A percentile compares a stretch with the other conserved stretches of the same genome.
These are phyloP conservation scores for Xylaria sp. DNA, from an alignment of 2,329 filamentous ascomycete species.

Conservation along the genomic window DNA sequence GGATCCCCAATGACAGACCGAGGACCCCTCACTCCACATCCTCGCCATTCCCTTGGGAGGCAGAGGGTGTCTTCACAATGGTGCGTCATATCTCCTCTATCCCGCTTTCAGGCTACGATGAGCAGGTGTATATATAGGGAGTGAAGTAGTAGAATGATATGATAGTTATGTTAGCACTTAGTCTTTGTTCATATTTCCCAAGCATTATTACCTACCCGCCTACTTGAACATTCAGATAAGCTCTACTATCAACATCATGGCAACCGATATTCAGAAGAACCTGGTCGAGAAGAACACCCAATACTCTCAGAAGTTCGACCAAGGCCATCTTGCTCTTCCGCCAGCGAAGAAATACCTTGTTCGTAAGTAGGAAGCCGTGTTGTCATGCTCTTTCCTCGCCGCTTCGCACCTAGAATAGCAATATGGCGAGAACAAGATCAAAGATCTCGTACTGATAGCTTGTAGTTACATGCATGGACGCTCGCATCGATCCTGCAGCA, in stretches of 20 bases:
- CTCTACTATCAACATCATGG: constrained; percentile 34
- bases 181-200: constrained; percentile 2
- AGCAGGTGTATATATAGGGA: constrained; percentile 22
- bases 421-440: neutral
- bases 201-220: neutral
- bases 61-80: constrained; percentile 9
- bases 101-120: neutral
- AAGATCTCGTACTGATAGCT: constrained; percentile 7
- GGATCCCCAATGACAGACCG: constrained; percentile 34
- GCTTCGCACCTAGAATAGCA: neutral
- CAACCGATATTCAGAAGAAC: constrained; percentile 61
- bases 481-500: constrained; percentile 73
- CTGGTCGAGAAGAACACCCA: constrained; percentile 66
- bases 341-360: constrained; percentile 76
- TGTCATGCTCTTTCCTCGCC: neutral
- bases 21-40: constrained; percentile 32
- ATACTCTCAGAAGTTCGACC: constrained; percentile 69
- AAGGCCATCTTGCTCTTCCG: constrained; percentile 73
- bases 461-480: constrained; percentile 83
- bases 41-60: constrained; percentile 23
- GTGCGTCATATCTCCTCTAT: constrained; percentile 15
- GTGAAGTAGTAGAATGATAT: constrained; percentile 1
- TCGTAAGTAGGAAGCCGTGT: constrained; percentile 60
- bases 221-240: neutral
- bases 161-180: neutral